phyloP scores from a whole-genome alignment of 257 asterid genomes.

The Scutellaria barbata region DNA sequence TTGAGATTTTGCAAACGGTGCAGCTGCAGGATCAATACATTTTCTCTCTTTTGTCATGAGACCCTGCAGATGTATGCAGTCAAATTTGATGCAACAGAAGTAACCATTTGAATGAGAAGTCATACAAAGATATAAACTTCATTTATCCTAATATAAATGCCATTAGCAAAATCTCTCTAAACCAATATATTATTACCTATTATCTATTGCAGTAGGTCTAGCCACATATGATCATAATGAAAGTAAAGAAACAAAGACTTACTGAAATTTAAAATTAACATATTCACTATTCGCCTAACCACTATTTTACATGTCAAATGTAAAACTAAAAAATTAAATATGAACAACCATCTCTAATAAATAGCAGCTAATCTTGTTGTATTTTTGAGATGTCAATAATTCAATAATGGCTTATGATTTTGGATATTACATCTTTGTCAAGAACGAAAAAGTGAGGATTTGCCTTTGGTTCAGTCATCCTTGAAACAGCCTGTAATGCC shows the following conservation, averaged over 20 bases:
- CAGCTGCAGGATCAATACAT: constrained; percentile 90
- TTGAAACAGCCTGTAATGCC: too few species aligned
- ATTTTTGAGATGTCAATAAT: constrained; percentile 20
- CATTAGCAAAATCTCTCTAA: too few species aligned
- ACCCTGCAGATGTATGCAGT: constrained; percentile 65
- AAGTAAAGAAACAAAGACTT: background rate
- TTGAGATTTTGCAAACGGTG: constrained; percentile 83
- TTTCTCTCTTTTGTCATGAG: constrained; percentile 87
- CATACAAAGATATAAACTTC: too few species aligned
- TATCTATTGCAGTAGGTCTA: background rate
- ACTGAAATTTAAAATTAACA: background rate
- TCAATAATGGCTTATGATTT: constrained; percentile 16
- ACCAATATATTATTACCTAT: background rate
- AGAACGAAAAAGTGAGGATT: constrained; percentile 95
- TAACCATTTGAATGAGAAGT: too few species aligned
- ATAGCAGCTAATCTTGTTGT: constrained; percentile 21
- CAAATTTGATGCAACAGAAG: constrained; percentile 24
- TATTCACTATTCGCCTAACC: constrained; percentile 16
- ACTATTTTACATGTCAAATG: constrained; percentile 22
- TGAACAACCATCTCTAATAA: constrained; percentile 20
- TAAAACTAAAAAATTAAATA: background rate
- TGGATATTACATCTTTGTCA: constrained; percentile 81
- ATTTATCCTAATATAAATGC: too few species aligned
- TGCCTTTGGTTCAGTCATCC: too few species aligned
- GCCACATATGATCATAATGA: background rate